Conservation (phyloP, 164 flowering plant genomes). For the Umbellularia californica region DNA sequence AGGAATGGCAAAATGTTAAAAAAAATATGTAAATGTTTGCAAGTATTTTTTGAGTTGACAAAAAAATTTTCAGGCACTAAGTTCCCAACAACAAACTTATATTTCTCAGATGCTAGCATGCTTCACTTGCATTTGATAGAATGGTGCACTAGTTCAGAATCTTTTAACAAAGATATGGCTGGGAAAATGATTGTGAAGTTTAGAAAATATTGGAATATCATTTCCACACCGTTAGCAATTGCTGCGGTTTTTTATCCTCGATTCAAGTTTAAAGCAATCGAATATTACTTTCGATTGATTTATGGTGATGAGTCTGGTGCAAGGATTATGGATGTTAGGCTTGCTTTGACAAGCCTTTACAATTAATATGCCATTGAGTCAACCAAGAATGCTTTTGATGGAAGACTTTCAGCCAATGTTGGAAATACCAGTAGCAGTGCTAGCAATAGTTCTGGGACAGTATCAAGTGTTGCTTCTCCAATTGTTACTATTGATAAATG, state of each 20-base stretch:
- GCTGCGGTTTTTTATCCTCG: constrained; percentile 76
- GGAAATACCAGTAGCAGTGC: background rate
- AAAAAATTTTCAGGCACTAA: constrained; percentile 34
- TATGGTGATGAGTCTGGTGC: constrained; percentile 51
- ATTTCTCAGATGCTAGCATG: constrained; percentile 60
- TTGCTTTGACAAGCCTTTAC: constrained; percentile 58
- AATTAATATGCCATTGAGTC: constrained; percentile 39
- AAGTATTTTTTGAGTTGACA: constrained; percentile 56
- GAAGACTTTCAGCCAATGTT: background rate
- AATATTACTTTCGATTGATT: constrained; percentile 55
- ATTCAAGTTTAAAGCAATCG: constrained; percentile 70
- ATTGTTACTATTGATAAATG: constrained; percentile 20
- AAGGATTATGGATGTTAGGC: constrained; percentile 44
- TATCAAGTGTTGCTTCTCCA: background rate
- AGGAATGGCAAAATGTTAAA: constrained; percentile 75
- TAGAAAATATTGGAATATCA: no score
- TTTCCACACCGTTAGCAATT: constrained; percentile 50
- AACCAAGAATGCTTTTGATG: background rate
- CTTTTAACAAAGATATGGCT: no score
- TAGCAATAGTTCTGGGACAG: background rate
- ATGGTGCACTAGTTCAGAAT: constrained; percentile 43
- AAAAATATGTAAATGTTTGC: constrained; percentile 48
- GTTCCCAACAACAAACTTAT: constrained; percentile 49
- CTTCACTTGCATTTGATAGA: constrained; percentile 50
- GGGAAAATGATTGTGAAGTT: no score